A percentile compares a stretch with the other conserved stretches of the same genome.
phyloP scores from a whole-genome alignment of 768 basidiomycete species.

The Cystobasidium tubakii region DNA sequence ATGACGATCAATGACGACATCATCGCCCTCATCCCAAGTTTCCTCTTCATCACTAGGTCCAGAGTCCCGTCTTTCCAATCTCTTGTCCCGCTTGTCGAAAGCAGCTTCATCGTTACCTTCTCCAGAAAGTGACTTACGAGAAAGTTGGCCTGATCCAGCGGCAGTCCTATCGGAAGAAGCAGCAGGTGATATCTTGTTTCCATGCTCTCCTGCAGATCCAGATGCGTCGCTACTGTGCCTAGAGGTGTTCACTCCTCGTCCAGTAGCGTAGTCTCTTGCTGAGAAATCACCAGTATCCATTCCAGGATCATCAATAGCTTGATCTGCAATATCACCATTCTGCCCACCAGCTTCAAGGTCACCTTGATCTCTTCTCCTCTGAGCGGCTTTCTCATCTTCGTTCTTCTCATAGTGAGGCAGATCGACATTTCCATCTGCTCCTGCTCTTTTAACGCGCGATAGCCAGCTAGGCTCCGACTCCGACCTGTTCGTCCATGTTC shows the following conservation, averaged over 20 bases:
- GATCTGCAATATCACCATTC: background rate
- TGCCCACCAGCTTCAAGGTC: constrained; percentile 1
- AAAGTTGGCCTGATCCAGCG: constrained; percentile 25
- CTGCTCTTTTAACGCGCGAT: constrained; percentile 60
- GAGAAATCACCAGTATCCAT: constrained; percentile 46
- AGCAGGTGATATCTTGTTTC: constrained; percentile 1
- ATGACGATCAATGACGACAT: constrained; percentile 20
- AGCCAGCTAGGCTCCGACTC: constrained; percentile 62
- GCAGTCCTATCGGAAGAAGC: constrained; percentile 1
- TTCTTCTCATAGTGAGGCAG: constrained; percentile 61
- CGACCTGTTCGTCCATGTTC: constrained; percentile 45
- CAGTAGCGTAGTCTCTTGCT: constrained; percentile 31
- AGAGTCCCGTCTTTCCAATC: constrained; percentile 39
- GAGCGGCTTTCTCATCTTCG: constrained; percentile 33
- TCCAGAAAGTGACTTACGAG: constrained; percentile 30
- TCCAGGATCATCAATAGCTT: constrained; percentile 41
- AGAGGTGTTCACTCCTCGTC: background rate
- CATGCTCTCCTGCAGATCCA: background rate
- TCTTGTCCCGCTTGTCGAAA: constrained; percentile 39
- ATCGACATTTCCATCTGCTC: constrained; percentile 60
- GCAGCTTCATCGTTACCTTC: background rate
- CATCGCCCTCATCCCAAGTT: constrained; percentile 37
- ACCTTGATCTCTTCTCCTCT: constrained; percentile 36
- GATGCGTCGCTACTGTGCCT: constrained; percentile 25
- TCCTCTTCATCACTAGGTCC: constrained; percentile 41